Evolutionary conservation across 768 basidiomycete species (phyloP), one percentile per base, ranked within the genome.

Genomic region (Gymnopilus junonius): DNA sequence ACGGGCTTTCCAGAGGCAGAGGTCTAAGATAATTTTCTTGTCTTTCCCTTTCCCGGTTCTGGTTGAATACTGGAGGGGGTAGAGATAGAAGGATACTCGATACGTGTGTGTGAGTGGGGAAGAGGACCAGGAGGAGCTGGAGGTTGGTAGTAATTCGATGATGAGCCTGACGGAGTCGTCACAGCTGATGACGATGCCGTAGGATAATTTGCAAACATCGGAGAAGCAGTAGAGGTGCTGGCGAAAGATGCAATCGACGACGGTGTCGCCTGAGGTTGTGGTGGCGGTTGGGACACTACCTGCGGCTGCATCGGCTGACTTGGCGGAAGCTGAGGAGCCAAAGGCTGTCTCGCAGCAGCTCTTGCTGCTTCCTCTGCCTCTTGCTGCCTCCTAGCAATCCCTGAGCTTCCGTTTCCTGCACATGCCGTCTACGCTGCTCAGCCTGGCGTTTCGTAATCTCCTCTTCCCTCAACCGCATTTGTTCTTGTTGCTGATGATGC

Each of bases 1-100:
- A 80, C 35, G 90, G 90, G 65, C 81, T 88, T 73, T 92, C 86
- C 14, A 90, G 74, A n/a, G 91, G 89, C 78, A 90, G 79, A 32
- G 78, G 69, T 37, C 74, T 70, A 17, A 82, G 50, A 55, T 39
- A 59, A 45, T 27, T 7, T 23, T 14, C 37, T n/a, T n/a, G n/a
- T n/a, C n/a, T n/a, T n/a, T n/a, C n/a, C n/a, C n/a, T n/a, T n/a
- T n/a, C n/a, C n/a, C n/a, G n/a, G n/a, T n/a, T n/a, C n/a, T n/a
- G n/a, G n/a, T n/a, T n/a, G n/a, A n/a, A n/a, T n/a, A n/a, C 55
- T 25, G 55, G 0, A n/a, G 56, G 40, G 40, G 62, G 43, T 65
- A 50, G 6, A 67, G 5, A 51, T 45, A 11, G 67, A 37, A 0
- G 74, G 68, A 48, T 71, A 71, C 27, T 68, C 66, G 31, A 67